Evolutionary conservation across 2,329 filamentous ascomycete species (phyloP).

Genomic region (Aspergillus aculeatinus): DNA sequence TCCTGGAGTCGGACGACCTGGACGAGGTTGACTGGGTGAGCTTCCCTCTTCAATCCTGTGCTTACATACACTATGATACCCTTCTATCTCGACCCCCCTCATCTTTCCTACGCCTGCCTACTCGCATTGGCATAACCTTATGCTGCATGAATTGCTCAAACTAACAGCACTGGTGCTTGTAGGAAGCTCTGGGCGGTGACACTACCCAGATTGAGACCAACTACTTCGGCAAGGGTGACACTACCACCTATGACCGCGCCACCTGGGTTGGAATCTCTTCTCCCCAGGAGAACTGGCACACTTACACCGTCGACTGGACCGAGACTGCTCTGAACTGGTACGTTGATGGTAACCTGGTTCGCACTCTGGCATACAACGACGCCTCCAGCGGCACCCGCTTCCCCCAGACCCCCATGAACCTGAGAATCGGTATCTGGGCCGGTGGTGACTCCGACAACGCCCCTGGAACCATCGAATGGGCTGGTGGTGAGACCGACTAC

Average conservation of each 20-base stretch:
- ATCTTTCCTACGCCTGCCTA: neutral
- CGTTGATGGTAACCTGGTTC: constrained; percentile 61
- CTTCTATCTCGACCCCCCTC: neutral
- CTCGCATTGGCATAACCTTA: neutral
- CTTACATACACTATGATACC: constrained; percentile 37
- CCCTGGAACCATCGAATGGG: constrained; percentile 63
- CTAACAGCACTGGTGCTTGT: constrained; percentile 18
- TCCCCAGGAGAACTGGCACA: constrained; percentile 53
- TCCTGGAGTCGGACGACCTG: constrained; percentile 87
- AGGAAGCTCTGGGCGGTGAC: constrained; percentile 41
- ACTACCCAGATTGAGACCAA: constrained; percentile 67
- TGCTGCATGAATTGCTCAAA: constrained; percentile 54
- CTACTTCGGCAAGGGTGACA: constrained; percentile 93
- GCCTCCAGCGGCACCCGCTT: constrained; percentile 60
- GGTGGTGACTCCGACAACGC: constrained; percentile 54
- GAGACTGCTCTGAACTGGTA: constrained; percentile 62
- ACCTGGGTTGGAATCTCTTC: constrained; percentile 67
- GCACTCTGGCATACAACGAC: constrained; percentile 60
- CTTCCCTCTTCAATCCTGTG: neutral
- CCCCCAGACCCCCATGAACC: constrained; percentile 72
- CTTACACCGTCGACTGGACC: constrained; percentile 63
- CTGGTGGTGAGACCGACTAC: constrained; percentile 68
- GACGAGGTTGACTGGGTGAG: constrained; percentile 98
- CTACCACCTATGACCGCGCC: constrained; percentile 74
- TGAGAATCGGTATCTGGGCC: constrained; percentile 69